Evolutionary conservation across 441 rosid genomes (phyloP).

Genomic region (Gossypium davidsonii): DNA sequence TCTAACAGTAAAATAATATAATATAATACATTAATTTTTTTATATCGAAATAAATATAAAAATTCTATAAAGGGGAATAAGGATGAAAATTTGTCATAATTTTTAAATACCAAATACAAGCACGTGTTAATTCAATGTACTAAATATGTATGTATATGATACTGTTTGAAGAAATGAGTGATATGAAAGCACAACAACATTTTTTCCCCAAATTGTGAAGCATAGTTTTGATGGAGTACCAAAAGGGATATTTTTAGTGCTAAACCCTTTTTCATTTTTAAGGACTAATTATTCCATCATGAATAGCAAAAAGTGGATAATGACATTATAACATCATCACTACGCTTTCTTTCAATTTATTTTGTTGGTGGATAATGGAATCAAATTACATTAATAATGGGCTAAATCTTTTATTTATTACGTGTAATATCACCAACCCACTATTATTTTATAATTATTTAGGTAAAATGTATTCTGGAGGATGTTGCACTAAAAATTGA

Average conservation of each 20-base stretch:
- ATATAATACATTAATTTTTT: too few relatives aligned
- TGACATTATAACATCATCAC: constrained; percentile 21
- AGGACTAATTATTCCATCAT: background rate
- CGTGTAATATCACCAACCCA: too few relatives aligned
- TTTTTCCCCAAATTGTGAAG: background rate
- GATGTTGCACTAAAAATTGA: too few relatives aligned
- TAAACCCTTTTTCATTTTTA: background rate
- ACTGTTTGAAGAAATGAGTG: background rate
- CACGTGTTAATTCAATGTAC: background rate
- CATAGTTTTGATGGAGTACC: background rate
- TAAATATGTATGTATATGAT: background rate
- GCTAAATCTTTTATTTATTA: too few relatives aligned
- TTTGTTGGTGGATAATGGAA: background rate
- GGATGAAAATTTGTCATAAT: too few relatives aligned
- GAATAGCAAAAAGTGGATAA: constrained; percentile 7
- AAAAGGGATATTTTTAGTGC: background rate
- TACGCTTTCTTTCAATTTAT: constrained; percentile 8
- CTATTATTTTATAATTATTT: too few relatives aligned
- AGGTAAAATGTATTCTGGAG: too few relatives aligned
- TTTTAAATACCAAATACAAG: too few relatives aligned
- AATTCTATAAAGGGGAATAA: too few relatives aligned
- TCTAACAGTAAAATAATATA: too few relatives aligned
- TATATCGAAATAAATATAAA: too few relatives aligned
- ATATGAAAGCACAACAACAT: background rate
- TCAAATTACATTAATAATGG: background rate